A percentile compares a stretch with the other conserved stretches of the same genome.
These are phyloP conservation scores for Tardiomyces depauwii DNA, from an alignment of 1,139 yeast genomes.

Conservation along the genomic window DNA sequence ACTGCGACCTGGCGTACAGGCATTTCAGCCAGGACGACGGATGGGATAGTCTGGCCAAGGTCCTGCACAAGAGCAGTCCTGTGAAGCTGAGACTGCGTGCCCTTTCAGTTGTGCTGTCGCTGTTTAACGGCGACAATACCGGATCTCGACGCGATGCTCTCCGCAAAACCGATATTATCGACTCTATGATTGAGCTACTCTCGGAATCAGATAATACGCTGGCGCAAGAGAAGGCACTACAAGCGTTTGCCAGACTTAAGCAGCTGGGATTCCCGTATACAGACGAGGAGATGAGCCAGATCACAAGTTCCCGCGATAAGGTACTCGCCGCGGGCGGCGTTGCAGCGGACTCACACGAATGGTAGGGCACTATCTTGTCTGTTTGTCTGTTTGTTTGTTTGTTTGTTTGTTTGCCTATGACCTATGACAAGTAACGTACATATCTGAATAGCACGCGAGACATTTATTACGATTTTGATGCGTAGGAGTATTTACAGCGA, in stretches of 20 bases:
- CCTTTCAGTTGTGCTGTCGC: slow-evolving; percentile 41
- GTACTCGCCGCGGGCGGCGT: slow-evolving; percentile 3
- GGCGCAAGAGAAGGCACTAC: slow-evolving; percentile 51
- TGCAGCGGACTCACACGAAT: not conserved
- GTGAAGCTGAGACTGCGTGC: slow-evolving; percentile 36
- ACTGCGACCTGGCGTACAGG: slow-evolving; percentile 45
- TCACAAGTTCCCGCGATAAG: slow-evolving; percentile 30
- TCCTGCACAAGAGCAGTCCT: slow-evolving; percentile 13
- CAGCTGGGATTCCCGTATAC: slow-evolving; percentile 37
- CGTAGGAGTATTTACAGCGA: too few species aligned
- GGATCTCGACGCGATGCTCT: slow-evolving; percentile 31
- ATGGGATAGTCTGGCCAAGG: slow-evolving; percentile 37
- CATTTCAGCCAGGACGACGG: slow-evolving; percentile 50
- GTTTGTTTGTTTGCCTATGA: too few species aligned
- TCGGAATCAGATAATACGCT: slow-evolving; percentile 35
- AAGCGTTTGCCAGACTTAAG: slow-evolving; percentile 39
- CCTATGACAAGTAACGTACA: too few species aligned
- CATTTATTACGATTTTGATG: too few species aligned
- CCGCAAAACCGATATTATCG: slow-evolving; percentile 32
- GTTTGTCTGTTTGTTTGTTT: too few species aligned
- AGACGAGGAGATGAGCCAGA: slow-evolving; percentile 33
- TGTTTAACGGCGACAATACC: slow-evolving; percentile 42
- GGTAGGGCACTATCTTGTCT: not conserved
- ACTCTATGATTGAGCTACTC: slow-evolving; percentile 30
- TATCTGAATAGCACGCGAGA: too few species aligned